phyloP scores from a whole-genome alignment of 2,329 filamentous ascomycete genomes.

The Alternaria incomplexa region DNA sequence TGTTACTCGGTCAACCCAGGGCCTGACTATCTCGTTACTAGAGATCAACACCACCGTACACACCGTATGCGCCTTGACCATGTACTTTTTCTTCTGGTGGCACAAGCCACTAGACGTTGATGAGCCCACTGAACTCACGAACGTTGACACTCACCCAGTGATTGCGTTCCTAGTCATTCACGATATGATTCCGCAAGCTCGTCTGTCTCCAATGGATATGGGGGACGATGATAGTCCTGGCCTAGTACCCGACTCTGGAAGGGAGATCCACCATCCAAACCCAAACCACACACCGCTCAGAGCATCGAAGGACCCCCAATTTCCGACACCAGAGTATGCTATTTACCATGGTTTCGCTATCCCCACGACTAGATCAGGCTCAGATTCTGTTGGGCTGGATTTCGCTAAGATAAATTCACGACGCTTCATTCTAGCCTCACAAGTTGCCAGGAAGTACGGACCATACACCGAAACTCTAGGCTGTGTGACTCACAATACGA shows the following conservation, averaged over 20 bases:
- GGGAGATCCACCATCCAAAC: background rate
- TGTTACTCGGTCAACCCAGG: background rate
- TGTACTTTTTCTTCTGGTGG: background rate
- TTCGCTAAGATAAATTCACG: no score
- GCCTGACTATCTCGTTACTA: background rate
- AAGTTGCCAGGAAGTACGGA: no score
- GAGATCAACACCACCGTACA: background rate
- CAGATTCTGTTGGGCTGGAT: no score
- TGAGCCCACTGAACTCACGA: background rate
- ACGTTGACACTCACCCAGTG: background rate
- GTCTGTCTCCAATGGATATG: no score
- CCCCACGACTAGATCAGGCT: no score
- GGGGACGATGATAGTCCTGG: background rate
- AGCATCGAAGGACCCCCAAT: background rate
- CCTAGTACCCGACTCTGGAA: background rate
- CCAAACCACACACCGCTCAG: background rate
- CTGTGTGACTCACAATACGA: no score
- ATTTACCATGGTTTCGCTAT: no score
- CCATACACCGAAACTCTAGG: no score
- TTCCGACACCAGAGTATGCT: background rate
- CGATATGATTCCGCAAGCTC: no score
- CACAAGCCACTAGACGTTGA: background rate
- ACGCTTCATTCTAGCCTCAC: no score
- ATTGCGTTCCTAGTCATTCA: no score
- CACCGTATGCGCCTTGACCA: rapidly evolving